Evolutionary conservation across 129 eudicot genomes (phyloP).

Genomic region (Centaurea solstitialis): DNA sequence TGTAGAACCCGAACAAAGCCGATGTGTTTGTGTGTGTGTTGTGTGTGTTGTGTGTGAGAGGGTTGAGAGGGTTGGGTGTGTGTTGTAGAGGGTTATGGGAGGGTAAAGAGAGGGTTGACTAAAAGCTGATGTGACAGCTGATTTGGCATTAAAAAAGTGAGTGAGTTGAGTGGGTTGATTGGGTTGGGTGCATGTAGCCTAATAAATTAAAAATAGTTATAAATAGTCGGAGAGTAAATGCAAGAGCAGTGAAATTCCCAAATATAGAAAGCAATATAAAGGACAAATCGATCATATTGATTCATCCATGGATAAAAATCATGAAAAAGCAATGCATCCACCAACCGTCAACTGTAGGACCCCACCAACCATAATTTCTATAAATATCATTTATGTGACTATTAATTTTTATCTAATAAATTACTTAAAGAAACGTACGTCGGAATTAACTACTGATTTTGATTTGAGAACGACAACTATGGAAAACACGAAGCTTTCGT

Average conservation of each 20-base stretch:
- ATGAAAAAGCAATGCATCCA: constrained; percentile 24
- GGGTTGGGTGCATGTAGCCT: no score
- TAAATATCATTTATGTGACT: neutral
- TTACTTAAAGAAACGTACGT: neutral
- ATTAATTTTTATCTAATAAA: neutral
- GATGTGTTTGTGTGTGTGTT: no score
- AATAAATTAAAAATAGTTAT: neutral
- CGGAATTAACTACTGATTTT: neutral
- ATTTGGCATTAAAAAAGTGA: no score
- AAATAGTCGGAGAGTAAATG: neutral
- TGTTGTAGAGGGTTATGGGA: no score
- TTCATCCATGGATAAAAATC: constrained; percentile 17
- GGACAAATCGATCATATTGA: constrained; percentile 27
- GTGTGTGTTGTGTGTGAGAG: no score
- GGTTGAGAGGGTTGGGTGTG: no score
- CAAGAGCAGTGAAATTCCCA: constrained; percentile 13
- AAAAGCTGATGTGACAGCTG: no score
- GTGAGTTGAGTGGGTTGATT: no score
- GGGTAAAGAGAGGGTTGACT: no score
- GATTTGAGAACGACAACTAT: neutral
- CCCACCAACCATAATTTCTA: constrained; percentile 18
- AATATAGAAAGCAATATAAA: constrained; percentile 19
- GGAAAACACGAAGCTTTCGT: neutral
- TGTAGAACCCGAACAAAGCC: no score
- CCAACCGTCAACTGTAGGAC: constrained; percentile 35